These are phyloP conservation scores for Breynia disticha DNA, from an alignment of 441 rosid genomes.

Conservation along the genomic window DNA sequence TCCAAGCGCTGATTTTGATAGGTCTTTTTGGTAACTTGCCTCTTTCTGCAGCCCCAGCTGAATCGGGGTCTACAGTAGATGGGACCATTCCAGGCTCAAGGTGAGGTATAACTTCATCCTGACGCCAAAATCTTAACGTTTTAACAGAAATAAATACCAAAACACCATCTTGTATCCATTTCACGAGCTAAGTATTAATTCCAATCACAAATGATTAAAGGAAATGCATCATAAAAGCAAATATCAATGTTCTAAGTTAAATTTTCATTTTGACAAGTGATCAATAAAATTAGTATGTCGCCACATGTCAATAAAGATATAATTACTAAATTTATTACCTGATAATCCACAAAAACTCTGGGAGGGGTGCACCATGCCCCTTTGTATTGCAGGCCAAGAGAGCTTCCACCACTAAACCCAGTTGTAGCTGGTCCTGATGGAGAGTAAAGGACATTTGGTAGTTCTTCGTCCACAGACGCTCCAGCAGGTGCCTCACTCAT, in stretches of 20 bases:
- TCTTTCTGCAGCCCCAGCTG: constrained; percentile 36
- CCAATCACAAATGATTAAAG: too few relatives aligned
- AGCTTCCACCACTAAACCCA: constrained; percentile 84
- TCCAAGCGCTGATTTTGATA: constrained; percentile 81
- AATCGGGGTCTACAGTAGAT: constrained; percentile 80
- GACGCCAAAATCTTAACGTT: constrained; percentile 8
- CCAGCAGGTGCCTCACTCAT: constrained; percentile 73
- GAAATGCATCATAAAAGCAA: too few relatives aligned
- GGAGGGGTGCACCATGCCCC: constrained; percentile 97
- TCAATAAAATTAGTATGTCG: too few relatives aligned
- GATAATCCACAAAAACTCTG: constrained; percentile 87
- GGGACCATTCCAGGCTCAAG: constrained; percentile 73
- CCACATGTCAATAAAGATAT: background rate
- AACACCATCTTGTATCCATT: background rate
- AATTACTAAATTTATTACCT: constrained; percentile 32
- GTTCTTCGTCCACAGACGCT: constrained; percentile 55
- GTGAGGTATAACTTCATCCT: constrained; percentile 91
- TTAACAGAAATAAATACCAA: background rate
- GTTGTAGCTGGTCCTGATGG: constrained; percentile 87
- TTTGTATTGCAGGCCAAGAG: constrained; percentile 77
- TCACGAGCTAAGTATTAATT: too few relatives aligned
- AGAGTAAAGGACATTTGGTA: constrained; percentile 53
- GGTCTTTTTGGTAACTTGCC: constrained; percentile 57
- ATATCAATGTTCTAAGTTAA: too few relatives aligned
- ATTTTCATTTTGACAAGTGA: too few relatives aligned